Evolutionary conservation across 495 filamentous ascomycete species (phyloP).

Genomic region (Penicillium lividum): DNA sequence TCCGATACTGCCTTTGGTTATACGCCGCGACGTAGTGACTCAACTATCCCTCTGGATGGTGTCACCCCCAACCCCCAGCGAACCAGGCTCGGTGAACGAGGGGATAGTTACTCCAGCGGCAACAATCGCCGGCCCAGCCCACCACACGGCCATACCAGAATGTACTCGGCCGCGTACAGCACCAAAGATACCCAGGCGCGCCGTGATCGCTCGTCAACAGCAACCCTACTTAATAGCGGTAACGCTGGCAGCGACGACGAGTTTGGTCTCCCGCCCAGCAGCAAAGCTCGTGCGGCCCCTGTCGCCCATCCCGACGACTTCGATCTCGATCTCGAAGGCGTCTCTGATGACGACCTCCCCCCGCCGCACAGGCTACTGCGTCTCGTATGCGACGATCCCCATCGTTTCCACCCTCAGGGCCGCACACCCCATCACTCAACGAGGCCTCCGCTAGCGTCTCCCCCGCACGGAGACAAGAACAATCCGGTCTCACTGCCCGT

Average conservation of each 20-base stretch:
- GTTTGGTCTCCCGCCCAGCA: constrained; percentile 41
- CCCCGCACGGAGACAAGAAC: constrained; percentile 29
- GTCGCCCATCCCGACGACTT: constrained; percentile 54
- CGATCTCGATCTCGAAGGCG: constrained; percentile 42
- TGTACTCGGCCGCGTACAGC: constrained; percentile 62
- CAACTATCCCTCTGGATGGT: constrained; percentile 55
- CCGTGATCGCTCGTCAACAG: constrained; percentile 44
- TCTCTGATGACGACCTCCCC: constrained; percentile 54
- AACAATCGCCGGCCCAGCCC: constrained; percentile 53
- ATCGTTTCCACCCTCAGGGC: constrained; percentile 41
- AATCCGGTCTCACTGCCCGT: constrained; percentile 46
- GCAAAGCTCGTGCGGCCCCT: constrained; percentile 63
- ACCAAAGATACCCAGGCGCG: constrained; percentile 37
- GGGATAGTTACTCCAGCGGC: constrained; percentile 56
- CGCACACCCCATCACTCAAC: constrained; percentile 22
- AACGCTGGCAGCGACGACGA: constrained; percentile 52
- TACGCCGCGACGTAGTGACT: constrained; percentile 62
- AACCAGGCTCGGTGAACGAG: constrained; percentile 31
- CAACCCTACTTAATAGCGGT: constrained; percentile 38
- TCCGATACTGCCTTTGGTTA: constrained; percentile 72
- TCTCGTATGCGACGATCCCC: constrained; percentile 57
- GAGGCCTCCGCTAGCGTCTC: constrained; percentile 30
- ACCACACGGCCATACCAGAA: constrained; percentile 45
- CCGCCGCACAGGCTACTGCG: constrained; percentile 37
- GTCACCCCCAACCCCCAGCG: constrained; percentile 39